Evolutionary conservation across 768 basidiomycete genomes (phyloP).

Genomic region (Pleurotus salmoneostramineus): DNA sequence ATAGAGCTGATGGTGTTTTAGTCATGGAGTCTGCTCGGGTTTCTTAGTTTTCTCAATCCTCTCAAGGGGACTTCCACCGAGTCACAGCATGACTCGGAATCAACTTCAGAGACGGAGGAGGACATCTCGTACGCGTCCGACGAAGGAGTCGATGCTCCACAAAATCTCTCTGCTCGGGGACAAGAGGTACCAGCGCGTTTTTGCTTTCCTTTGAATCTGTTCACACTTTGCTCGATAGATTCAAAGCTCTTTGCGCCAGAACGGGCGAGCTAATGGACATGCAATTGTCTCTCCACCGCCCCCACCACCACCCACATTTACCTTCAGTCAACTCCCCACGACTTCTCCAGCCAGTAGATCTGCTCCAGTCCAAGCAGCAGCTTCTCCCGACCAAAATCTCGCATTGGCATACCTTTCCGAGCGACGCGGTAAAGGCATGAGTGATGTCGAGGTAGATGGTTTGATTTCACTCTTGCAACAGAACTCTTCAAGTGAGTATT

Average conservation of each 20-base stretch:
- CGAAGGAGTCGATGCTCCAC: slow-evolving; percentile 3
- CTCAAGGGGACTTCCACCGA: slow-evolving; percentile 15
- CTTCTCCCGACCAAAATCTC: slow-evolving; percentile 39
- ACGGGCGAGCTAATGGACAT: not conserved
- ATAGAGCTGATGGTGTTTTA: slow-evolving; percentile 17
- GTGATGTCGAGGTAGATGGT: slow-evolving; percentile 48
- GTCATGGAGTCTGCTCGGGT: slow-evolving; percentile 49
- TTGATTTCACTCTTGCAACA: slow-evolving; percentile 49
- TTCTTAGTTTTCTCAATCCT: slow-evolving; percentile 52
- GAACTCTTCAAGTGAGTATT: slow-evolving; percentile 29
- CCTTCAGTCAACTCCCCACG: slow-evolving; percentile 2
- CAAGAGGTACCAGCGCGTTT: slow-evolving; percentile 8
- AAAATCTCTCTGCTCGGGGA: slow-evolving; percentile 10
- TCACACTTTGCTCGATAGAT: slow-evolving; percentile 2
- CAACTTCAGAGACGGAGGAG: slow-evolving; percentile 17
- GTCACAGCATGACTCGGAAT: slow-evolving; percentile 13
- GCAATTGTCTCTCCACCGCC: slow-evolving; percentile 5
- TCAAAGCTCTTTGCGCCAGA: not conserved
- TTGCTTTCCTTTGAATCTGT: not conserved
- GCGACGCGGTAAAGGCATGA: slow-evolving; percentile 43
- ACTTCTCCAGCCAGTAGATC: slow-evolving; percentile 4
- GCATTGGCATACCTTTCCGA: slow-evolving; percentile 46
- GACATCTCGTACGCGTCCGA: slow-evolving; percentile 10
- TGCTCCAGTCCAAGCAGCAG: slow-evolving; percentile 15
- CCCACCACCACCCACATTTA: slow-evolving; percentile 2